Conservation (phyloP, 2,329 filamentous ascomycete genomes). For the Hypomyces rosellus region DNA sequence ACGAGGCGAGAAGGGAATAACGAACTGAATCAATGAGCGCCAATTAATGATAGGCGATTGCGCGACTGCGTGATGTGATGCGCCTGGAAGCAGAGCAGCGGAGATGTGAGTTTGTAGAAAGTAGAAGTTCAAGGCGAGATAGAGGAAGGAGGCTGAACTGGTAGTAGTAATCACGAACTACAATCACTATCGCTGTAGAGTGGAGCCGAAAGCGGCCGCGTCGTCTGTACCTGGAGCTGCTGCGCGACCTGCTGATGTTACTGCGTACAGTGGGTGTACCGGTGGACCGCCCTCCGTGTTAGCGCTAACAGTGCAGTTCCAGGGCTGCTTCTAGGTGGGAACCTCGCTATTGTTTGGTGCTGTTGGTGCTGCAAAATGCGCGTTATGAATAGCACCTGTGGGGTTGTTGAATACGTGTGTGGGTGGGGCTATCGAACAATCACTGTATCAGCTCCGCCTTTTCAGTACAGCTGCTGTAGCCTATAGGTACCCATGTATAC, state of each 20-base stretch:
- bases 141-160: slow-evolving; percentile 12
- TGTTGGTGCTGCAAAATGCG: slow-evolving; percentile 4
- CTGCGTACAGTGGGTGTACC: no score
- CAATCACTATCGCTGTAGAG: background rate
- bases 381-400: no score
- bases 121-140: slow-evolving; percentile 2
- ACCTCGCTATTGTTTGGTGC: no score
- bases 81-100: slow-evolving; percentile 13
- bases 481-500: background rate
- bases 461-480: background rate
- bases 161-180: background rate
- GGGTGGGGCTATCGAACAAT: no score
- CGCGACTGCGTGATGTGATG: slow-evolving; percentile 18
- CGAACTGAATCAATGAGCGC: slow-evolving; percentile 30
- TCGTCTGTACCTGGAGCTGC: background rate
- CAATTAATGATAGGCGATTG: slow-evolving; percentile 18
- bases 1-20: slow-evolving; percentile 16
- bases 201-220: slow-evolving; percentile 11
- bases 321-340: no score
- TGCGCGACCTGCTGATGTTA: no score
- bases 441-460: background rate
- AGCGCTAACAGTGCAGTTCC: no score
- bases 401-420: no score
- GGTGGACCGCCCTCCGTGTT: no score
- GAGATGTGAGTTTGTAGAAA: background rate